Evolutionary conservation across 768 basidiomycete genomes (phyloP).

Genomic region (Pleurotus giganteus): DNA sequence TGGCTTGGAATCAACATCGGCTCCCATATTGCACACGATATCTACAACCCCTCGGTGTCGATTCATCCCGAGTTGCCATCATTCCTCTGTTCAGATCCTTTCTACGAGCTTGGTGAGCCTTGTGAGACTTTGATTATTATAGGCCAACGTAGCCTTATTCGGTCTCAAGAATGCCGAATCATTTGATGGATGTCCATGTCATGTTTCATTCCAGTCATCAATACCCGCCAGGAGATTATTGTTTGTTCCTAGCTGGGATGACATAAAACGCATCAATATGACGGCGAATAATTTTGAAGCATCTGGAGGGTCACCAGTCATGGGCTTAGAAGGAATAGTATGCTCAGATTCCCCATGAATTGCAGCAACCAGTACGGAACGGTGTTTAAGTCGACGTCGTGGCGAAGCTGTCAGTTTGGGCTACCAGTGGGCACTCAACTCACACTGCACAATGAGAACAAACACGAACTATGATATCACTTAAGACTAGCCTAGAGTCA

Average conservation of each 20-base stretch:
- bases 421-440: too few relatives aligned
- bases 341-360: too few relatives aligned
- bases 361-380: too few relatives aligned
- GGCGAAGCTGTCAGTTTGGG: too few relatives aligned
- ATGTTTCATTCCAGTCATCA: background rate
- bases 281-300: background rate
- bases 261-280: background rate
- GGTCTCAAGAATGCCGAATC: constrained; percentile 1
- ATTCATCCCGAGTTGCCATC: background rate
- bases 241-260: background rate
- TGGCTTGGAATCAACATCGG: background rate
- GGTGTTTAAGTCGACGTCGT: too few relatives aligned
- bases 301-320: too few relatives aligned
- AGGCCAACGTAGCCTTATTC: background rate
- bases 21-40: background rate
- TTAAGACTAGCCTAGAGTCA: too few relatives aligned
- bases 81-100: background rate
- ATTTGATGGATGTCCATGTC: background rate
- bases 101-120: background rate
- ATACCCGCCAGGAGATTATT: background rate
- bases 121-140: background rate
- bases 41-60: background rate
- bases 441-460: too few relatives aligned
- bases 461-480: too few relatives aligned
- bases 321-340: too few relatives aligned